Evolutionary conservation across 108 stramenopile species (phyloP), one percentile per base, ranked within the genome.

Genomic region (Fistulifera solaris): DNA sequence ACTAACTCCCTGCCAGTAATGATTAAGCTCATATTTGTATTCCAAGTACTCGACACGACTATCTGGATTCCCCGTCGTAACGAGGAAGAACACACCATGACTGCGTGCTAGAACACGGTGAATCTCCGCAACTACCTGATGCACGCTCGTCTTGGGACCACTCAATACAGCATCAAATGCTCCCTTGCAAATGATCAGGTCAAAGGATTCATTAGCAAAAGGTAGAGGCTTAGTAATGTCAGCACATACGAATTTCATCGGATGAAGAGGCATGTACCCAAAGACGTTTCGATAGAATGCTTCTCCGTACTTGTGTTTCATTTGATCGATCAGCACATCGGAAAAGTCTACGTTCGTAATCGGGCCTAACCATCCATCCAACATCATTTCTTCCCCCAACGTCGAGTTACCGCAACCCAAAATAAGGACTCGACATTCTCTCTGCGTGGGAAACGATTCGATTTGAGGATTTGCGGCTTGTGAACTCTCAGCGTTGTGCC

Each of bases 101-200:
- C 62, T 61, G 21, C 43, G 49, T 24, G 76, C 60, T 27, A 89
- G 62, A 1, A 85, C 57, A 18, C 88, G 81, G 41, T 51, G 60
- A 45, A 76, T 78, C 47, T 89, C 84, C 23, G 52, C 16, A 16
- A 85, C 71, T 55, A 79, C 62, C 10, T 53, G 42, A 1, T 63
- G 56, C 5, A 71, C 75, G 44, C 59, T 53, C 10, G 59, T 22
- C 10, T 68, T 53, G 4, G 64, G 63, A 31, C 71, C 46, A 41
- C 80, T 82, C 10, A 91, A 62, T 24, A 91, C 64, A 2, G 83
- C 71, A 63, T 91, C 89, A 51, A 91, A 70, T 0, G 81, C 78
- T 50, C 73, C 85, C 71, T 91, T 91, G 65, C 78, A 81, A 39
- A 91, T 66, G 45, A 91, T 76, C 55, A 91, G 65, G 39, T 91